Percentiles rank a stretch among this genome's conserved stretches.
Conservation (phyloP, 805 yeast genomes). For the Lipomyces japonicus region DNA sequence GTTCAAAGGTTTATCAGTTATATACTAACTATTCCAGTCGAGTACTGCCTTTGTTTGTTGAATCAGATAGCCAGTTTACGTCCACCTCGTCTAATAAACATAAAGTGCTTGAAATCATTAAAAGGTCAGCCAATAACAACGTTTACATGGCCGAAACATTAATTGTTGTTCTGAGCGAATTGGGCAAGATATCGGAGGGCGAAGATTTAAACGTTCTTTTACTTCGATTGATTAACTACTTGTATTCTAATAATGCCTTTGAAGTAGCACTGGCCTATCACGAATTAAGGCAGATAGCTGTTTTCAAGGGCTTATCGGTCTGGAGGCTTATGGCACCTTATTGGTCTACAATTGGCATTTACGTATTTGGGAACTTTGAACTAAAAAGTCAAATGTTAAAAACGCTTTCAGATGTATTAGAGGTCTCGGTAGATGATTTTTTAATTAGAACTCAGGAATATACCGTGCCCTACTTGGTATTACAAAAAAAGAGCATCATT, state of each 20-base stretch:
- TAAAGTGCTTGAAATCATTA: not conserved
- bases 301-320: slow-evolving; percentile 56
- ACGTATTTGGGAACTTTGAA: slow-evolving; percentile 53
- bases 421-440: slow-evolving; percentile 58
- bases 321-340: slow-evolving; percentile 79
- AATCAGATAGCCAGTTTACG: not conserved
- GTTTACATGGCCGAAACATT: slow-evolving; percentile 31
- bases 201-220: slow-evolving; percentile 65
- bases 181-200: slow-evolving; percentile 60
- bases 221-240: slow-evolving; percentile 58
- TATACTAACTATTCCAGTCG: slow-evolving; percentile 2
- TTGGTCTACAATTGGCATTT: slow-evolving; percentile 65
- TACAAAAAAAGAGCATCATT: slow-evolving; percentile 59
- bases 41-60: slow-evolving; percentile 5
- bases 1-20: too few relatives aligned
- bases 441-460: slow-evolving; percentile 64
- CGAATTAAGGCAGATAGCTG: slow-evolving; percentile 44
- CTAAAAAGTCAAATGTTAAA: slow-evolving; percentile 52
- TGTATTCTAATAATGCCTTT: slow-evolving; percentile 63
- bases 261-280: slow-evolving; percentile 67
- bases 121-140: not conserved
- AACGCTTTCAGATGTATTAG: slow-evolving; percentile 61
- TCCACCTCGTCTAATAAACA: slow-evolving; percentile 2
- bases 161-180: slow-evolving; percentile 54
- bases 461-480: slow-evolving; percentile 72